These are phyloP conservation scores for Pestalotiopsis sp. DNA, from an alignment of 2,329 filamentous ascomycete genomes.

Conservation along the genomic window DNA sequence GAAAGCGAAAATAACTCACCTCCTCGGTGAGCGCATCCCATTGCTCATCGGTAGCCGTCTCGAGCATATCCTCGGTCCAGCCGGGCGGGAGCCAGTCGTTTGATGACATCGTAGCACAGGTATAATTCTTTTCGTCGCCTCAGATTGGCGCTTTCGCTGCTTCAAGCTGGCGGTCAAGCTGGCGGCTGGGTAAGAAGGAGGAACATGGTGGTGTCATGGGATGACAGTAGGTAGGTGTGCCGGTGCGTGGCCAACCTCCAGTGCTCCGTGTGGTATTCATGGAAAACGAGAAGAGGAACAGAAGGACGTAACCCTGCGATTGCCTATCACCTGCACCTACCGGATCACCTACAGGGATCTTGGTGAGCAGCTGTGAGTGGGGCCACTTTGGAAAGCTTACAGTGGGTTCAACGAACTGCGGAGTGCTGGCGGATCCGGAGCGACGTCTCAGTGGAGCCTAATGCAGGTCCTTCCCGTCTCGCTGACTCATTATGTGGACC, in stretches of 20 bases:
- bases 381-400: not conserved
- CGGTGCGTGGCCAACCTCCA: not conserved
- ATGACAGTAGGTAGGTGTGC: not conserved
- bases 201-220: not conserved
- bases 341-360: not conserved
- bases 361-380: not conserved
- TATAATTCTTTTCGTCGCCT: not conserved
- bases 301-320: not conserved
- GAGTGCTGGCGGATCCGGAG: not conserved
- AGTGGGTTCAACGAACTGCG: not conserved
- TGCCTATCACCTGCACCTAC: not conserved
- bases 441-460: not conserved
- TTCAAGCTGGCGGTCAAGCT: too few relatives aligned
- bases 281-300: not conserved
- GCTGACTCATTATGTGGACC: not conserved
- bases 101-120: not conserved
- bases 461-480: not conserved
- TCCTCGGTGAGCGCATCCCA: not conserved
- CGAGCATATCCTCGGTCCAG: not conserved
- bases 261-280: not conserved
- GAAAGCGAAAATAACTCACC: not conserved
- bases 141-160: not conserved
- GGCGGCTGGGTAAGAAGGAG: not conserved
- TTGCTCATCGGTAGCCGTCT: not conserved
- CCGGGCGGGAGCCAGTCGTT: not conserved